phyloP scores from a whole-genome alignment of 495 filamentous ascomycete genomes.

The Aspergillus avenaceus region DNA sequence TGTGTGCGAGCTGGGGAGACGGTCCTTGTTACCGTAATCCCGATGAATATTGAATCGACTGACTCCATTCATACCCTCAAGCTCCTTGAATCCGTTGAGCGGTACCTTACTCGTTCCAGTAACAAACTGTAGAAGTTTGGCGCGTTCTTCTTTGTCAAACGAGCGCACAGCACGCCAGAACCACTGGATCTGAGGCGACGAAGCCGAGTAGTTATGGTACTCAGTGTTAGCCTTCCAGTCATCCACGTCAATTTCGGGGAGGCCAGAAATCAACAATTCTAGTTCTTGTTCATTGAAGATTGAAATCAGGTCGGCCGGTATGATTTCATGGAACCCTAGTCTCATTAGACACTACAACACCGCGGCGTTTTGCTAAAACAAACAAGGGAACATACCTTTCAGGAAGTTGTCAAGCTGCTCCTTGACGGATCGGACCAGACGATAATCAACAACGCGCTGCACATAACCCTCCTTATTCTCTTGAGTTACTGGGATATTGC shows the following conservation, averaged over 20 bases:
- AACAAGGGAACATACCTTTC: conserved; percentile 55
- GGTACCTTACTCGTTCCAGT: conserved; percentile 98
- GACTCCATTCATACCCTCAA: conserved; percentile 99
- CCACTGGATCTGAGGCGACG: conserved; percentile 97
- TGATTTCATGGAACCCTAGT: conserved; percentile 96
- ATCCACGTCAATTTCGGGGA: conserved; percentile 95
- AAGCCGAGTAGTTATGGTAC: conserved; percentile 95
- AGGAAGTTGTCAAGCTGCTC: conserved; percentile 95
- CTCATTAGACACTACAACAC: too few species aligned
- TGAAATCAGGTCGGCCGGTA: conserved; percentile 86
- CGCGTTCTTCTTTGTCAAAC: conserved; percentile 98
- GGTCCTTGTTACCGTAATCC: conserved; percentile 96
- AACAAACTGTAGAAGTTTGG: conserved; percentile 96
- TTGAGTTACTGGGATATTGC: conserved; percentile 89
- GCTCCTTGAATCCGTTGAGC: conserved; percentile 97
- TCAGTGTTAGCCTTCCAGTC: conserved; percentile 99
- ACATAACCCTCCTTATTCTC: conserved; percentile 99
- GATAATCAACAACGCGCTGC: conserved; percentile 88
- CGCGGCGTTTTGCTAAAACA: too few species aligned
- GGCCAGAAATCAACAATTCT: conserved; percentile 91
- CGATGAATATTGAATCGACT: conserved; percentile 98
- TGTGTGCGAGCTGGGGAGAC: conserved; percentile 92
- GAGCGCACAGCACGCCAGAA: conserved; percentile 98
- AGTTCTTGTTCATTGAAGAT: conserved; percentile 99
- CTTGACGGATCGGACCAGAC: conserved; percentile 83